Percentiles rank a stretch among this genome's conserved stretches.
phyloP scores from a whole-genome alignment of 1,284 basidiomycete genomes.

The Cutaneotrichosporon sp. region DNA sequence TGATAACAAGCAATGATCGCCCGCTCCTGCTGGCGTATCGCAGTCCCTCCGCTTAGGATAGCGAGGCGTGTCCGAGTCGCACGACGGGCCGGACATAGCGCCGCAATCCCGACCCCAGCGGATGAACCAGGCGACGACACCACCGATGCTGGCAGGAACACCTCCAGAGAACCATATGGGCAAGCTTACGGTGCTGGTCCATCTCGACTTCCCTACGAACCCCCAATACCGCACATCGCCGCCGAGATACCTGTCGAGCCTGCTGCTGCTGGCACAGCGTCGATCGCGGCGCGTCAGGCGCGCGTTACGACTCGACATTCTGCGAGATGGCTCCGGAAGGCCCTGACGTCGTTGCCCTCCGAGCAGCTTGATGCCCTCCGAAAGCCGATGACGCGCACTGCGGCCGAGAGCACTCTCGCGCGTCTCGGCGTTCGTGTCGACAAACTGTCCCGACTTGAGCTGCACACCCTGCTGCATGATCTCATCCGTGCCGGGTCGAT shows the following conservation, averaged over 20 bases:
- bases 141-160: background rate
- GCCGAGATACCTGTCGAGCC: background rate
- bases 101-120: background rate
- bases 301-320: background rate
- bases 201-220: slow-evolving; percentile 32
- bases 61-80: background rate
- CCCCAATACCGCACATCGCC: background rate
- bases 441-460: slow-evolving; percentile 24
- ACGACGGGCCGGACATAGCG: background rate
- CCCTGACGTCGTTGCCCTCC: background rate
- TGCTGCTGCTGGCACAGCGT: background rate
- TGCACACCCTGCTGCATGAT: slow-evolving; percentile 27
- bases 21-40: slow-evolving; percentile 8
- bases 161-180: slow-evolving; percentile 31
- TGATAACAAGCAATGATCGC: slow-evolving; percentile 4
- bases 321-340: background rate
- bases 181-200: slow-evolving; percentile 37
- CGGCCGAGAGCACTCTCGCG: background rate
- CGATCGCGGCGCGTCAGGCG: background rate
- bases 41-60: background rate
- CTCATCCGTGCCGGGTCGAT: slow-evolving; percentile 20
- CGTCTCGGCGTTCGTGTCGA: background rate
- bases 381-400: background rate
- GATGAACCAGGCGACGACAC: background rate
- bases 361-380: no score